phyloP scores from a whole-genome alignment of 805 yeast genomes.

The Candida bentonensis region DNA sequence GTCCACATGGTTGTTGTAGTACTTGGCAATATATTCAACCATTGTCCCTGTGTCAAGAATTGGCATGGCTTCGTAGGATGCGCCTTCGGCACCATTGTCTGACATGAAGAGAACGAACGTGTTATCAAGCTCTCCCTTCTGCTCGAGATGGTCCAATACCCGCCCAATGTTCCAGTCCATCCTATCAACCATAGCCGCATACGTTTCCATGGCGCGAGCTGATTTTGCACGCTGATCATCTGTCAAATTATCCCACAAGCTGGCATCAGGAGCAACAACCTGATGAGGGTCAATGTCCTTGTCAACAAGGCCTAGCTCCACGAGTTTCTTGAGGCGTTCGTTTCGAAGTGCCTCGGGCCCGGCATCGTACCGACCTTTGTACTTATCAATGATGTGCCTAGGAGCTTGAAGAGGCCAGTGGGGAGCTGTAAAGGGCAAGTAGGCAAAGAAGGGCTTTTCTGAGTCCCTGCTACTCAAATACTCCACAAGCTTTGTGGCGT shows the following conservation, averaged over 20 bases:
- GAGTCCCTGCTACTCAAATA: slow-evolving; percentile 22
- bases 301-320: slow-evolving; percentile 29
- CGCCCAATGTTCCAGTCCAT: slow-evolving; percentile 40
- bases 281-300: slow-evolving; percentile 31
- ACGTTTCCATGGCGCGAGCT: slow-evolving; percentile 38
- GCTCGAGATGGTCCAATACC: slow-evolving; percentile 29
- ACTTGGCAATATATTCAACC: slow-evolving; percentile 18
- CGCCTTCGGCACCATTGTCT: slow-evolving; percentile 55
- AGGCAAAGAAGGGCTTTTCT: slow-evolving; percentile 40
- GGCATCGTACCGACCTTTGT: slow-evolving; percentile 31
- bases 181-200: slow-evolving; percentile 52
- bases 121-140: slow-evolving; percentile 33
- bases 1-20: slow-evolving; percentile 30
- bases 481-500: slow-evolving; percentile 26
- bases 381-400: slow-evolving; percentile 29
- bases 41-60: slow-evolving; percentile 18
- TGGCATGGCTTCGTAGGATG: slow-evolving; percentile 46
- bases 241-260: slow-evolving; percentile 30
- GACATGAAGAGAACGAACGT: slow-evolving; percentile 47
- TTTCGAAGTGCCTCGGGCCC: slow-evolving; percentile 35
- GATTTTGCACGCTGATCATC: slow-evolving; percentile 26
- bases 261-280: slow-evolving; percentile 27
- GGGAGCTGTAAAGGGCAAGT: slow-evolving; percentile 47
- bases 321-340: slow-evolving; percentile 32
- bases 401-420: slow-evolving; percentile 60